Percentiles rank a stretch among this genome's conserved stretches.
Conservation (phyloP, 2,329 filamentous ascomycete species). For the Scytalidium lignicola region DNA sequence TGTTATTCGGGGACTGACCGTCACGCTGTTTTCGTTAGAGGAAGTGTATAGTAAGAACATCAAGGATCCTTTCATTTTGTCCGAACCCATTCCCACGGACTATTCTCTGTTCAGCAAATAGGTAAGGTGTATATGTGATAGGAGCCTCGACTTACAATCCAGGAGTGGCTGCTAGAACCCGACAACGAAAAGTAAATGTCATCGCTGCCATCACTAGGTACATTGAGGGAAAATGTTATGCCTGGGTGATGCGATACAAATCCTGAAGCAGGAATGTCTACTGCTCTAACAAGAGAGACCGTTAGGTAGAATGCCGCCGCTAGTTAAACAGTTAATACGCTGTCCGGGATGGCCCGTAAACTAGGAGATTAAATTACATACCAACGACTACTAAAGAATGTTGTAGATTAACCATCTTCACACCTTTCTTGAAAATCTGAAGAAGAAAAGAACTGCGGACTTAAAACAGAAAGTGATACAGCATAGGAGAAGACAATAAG, state of each 20-base stretch:
- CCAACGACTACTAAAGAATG: too few relatives aligned
- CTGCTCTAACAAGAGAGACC: background rate
- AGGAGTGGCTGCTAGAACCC: slow-evolving; percentile 40
- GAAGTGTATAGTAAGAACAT: slow-evolving; percentile 52
- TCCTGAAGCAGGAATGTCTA: slow-evolving; percentile 36
- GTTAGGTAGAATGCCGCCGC: background rate
- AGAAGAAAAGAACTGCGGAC: too few relatives aligned
- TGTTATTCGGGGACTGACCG: slow-evolving; percentile 49
- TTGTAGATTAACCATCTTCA: too few relatives aligned
- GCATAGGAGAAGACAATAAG: too few relatives aligned
- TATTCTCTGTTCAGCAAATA: slow-evolving; percentile 1
- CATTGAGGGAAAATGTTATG: slow-evolving; percentile 45
- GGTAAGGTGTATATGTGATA: background rate
- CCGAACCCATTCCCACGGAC: slow-evolving; percentile 49
- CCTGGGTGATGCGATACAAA: slow-evolving; percentile 40
- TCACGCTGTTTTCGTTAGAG: slow-evolving; percentile 42
- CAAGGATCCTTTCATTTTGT: slow-evolving; percentile 46
- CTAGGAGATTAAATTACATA: too few relatives aligned
- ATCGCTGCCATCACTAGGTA: slow-evolving; percentile 38
- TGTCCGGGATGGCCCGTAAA: background rate
- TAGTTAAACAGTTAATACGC: background rate
- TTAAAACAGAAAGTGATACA: too few relatives aligned
- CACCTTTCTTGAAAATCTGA: too few relatives aligned
- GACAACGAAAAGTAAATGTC: slow-evolving; percentile 51
- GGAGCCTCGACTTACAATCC: slow-evolving; percentile 31